Conservation (phyloP, 1,139 yeast genomes). For the Magnusiomyces starmeri region DNA sequence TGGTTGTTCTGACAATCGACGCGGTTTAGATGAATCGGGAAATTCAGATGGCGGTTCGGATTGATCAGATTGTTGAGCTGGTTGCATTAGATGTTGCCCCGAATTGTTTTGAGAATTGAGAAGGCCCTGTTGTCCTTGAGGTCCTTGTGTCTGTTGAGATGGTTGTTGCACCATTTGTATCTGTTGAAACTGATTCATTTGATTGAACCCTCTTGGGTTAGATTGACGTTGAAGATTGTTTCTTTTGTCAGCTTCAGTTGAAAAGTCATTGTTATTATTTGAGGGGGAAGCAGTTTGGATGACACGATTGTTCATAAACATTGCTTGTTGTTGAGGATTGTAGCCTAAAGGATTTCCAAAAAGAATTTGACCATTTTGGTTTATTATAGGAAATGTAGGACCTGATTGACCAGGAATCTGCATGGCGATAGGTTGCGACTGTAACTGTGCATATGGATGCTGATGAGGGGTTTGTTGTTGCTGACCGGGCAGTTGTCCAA, state of each 20-base stretch:
- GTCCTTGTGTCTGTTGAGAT: too few relatives aligned
- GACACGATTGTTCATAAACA: not conserved
- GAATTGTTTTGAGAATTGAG: too few relatives aligned
- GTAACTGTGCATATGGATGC: not conserved
- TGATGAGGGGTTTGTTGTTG: not conserved
- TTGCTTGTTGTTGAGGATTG: not conserved
- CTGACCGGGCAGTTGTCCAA: not conserved
- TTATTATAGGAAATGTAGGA: not conserved
- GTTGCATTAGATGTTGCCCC: too few relatives aligned
- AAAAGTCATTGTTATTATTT: not conserved
- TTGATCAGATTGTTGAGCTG: too few relatives aligned
- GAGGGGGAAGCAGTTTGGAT: not conserved
- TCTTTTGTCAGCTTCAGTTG: not conserved
- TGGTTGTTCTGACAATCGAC: too few relatives aligned
- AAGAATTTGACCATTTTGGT: slow-evolving; percentile 1
- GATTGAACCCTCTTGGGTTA: not conserved
- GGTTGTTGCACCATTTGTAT: not conserved
- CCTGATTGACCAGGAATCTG: slow-evolving; percentile 1
- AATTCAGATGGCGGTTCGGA: too few relatives aligned
- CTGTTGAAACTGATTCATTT: not conserved
- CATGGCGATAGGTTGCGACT: not conserved
- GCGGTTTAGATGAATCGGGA: too few relatives aligned
- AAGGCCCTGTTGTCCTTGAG: too few relatives aligned
- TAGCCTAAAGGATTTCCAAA: not conserved
- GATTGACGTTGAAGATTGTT: not conserved